Percentiles rank a stretch among this genome's conserved stretches.
phyloP scores from a whole-genome alignment of 345 rosid genomes.

The Bretschneidera sinensis region DNA sequence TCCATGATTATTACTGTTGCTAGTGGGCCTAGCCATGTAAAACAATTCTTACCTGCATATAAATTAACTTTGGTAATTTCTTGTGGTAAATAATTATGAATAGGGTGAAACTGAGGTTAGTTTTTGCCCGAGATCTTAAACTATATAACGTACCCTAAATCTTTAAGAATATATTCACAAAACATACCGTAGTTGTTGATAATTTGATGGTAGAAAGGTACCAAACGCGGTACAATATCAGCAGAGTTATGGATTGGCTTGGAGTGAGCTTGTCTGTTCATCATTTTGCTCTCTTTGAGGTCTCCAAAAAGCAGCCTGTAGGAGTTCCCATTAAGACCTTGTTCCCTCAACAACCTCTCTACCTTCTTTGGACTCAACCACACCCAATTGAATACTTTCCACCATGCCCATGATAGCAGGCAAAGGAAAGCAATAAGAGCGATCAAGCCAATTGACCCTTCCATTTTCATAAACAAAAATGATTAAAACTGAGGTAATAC shows the following conservation, averaged over 20 bases:
- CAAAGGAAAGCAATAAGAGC: too few species aligned
- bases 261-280: conserved; percentile 14
- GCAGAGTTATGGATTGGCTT: conserved; percentile 15
- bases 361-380: conserved; percentile 30
- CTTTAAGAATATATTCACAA: too few species aligned
- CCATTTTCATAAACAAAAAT: too few species aligned
- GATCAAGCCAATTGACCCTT: too few species aligned
- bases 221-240: conserved; percentile 13
- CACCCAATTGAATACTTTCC: conserved; percentile 21
- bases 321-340: conserved; percentile 26
- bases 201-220: conserved; percentile 12
- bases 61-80: too few species aligned
- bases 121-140: too few species aligned
- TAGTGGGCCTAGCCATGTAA: conserved; percentile 13
- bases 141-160: too few species aligned
- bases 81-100: too few species aligned
- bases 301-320: conserved; percentile 23
- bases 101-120: too few species aligned
- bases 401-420: too few species aligned
- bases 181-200: conserved; percentile 13
- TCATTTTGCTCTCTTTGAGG: not conserved
- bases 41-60: conserved; percentile 19
- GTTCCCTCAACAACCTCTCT: conserved; percentile 20
- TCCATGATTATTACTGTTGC: conserved; percentile 13
- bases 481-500: too few species aligned